phyloP scores from a whole-genome alignment of 257 asterid species.

The Solanum arcanum region DNA sequence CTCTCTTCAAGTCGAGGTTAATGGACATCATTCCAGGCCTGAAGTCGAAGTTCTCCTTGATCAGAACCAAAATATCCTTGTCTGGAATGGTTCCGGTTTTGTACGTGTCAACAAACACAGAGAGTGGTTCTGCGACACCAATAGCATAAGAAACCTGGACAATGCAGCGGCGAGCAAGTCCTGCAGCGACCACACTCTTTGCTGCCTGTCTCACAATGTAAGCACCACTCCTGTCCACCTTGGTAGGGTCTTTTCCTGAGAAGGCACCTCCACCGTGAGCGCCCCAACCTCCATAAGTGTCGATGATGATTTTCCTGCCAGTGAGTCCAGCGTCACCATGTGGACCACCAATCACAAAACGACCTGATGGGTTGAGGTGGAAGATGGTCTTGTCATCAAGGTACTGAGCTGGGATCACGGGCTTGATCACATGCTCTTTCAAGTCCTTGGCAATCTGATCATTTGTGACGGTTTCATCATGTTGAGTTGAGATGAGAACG shows the following conservation, averaged over 20 bases:
- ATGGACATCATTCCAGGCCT: constrained; percentile 78
- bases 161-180: constrained; percentile 62
- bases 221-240: constrained; percentile 70
- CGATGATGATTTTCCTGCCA: constrained; percentile 51
- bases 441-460: constrained; percentile 49
- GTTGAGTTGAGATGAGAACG: constrained; percentile 63
- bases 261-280: constrained; percentile 77
- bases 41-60: constrained; percentile 57
- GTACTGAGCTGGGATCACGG: constrained; percentile 49
- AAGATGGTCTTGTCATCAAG: constrained; percentile 61
- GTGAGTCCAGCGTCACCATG: constrained; percentile 70
- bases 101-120: constrained; percentile 56
- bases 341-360: constrained; percentile 63
- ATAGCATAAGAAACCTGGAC: constrained; percentile 64
- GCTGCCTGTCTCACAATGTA: constrained; percentile 65
- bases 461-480: constrained; percentile 47
- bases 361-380: constrained; percentile 62
- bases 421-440: constrained; percentile 64
- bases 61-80: constrained; percentile 43
- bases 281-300: constrained; percentile 71
- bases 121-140: constrained; percentile 67
- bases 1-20: constrained; percentile 56
- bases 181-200: constrained; percentile 61
- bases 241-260: constrained; percentile 61
- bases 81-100: constrained; percentile 58